Evolutionary conservation across 1,284 basidiomycete genomes (phyloP), one percentile per base, ranked within the genome.

Genomic region (Leccinum subrobustum): DNA sequence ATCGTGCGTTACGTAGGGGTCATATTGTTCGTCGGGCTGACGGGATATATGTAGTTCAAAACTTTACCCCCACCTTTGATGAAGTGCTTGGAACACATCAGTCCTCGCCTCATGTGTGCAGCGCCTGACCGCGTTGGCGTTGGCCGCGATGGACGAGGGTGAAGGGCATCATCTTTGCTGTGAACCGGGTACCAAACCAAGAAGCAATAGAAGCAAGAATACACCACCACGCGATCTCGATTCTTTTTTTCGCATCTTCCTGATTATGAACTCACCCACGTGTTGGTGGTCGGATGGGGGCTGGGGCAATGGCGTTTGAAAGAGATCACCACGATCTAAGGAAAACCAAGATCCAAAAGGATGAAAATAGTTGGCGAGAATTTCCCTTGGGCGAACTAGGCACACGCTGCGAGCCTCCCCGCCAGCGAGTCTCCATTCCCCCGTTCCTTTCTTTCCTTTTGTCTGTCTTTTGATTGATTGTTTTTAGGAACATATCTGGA

Each of bases 101-200:
- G 11, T 44, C 42, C 42, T 47, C 18, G 42, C 42, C 42, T 44
- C 18, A 18, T 18, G 42, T 47, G 18, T 6, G 39, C 42, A 12
- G 42, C 42, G 18, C 42, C 25, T 48, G 35, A 27, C 6, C 6
- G n/a, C 6, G n/a, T 2, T 4, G 53, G 20, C 33, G 60, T 14
- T 4, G 47, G 18, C 9, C 39, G 39, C 39, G n/a, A 42, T 42
- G 39, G 9, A 18, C 39, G 42, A 47, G 11, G 42, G 11, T 47
- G 16, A 9, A 20, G 18, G 16, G 7, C 42, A 47, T 47, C 18
- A 47, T 58, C 37, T n/a, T 16, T 25, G 54, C 47, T 18, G 31
- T 60, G 16, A 60, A n/a, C 4, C 52, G 31, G 20, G 31, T 60
- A 50, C 37, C 57, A 48, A 20, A 23, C 23, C 57, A 16, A 44